A percentile compares a stretch with the other conserved stretches of the same genome.
These are phyloP conservation scores for Exophiala mesophila DNA, from an alignment of 2,329 filamentous ascomycete species.

Conservation along the genomic window DNA sequence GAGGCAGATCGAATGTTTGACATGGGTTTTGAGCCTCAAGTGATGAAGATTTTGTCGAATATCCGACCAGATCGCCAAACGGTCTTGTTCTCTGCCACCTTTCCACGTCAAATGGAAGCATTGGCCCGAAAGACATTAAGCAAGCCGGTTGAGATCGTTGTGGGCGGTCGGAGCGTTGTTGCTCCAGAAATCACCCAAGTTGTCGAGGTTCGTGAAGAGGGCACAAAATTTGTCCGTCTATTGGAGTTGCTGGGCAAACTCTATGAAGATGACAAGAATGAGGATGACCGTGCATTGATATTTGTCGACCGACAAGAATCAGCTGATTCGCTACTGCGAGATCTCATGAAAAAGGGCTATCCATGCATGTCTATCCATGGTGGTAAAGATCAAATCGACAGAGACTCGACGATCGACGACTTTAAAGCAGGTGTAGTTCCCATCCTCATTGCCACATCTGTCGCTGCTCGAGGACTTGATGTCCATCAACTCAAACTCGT, in stretches of 20 bases:
- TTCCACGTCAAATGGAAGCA: slow-evolving; percentile 87
- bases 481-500: slow-evolving; percentile 95
- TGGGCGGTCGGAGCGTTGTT: slow-evolving; percentile 73
- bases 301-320: slow-evolving; percentile 93
- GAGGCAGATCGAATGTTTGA: slow-evolving; percentile 99
- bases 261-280: slow-evolving; percentile 67
- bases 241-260: slow-evolving; percentile 82
- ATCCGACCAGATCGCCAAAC: slow-evolving; percentile 90
- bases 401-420: slow-evolving; percentile 85
- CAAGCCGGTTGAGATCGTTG: slow-evolving; percentile 83
- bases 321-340: slow-evolving; percentile 71
- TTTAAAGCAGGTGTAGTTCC: slow-evolving; percentile 90
- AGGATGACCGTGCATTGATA: slow-evolving; percentile 82
- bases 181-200: slow-evolving; percentile 77
- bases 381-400: slow-evolving; percentile 87
- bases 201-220: slow-evolving; percentile 79
- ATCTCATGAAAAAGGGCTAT: slow-evolving; percentile 77
- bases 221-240: slow-evolving; percentile 75
- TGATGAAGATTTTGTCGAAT: slow-evolving; percentile 92
- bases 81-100: slow-evolving; percentile 92
- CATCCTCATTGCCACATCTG: slow-evolving; percentile 88
- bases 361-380: slow-evolving; percentile 92
- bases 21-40: slow-evolving; percentile 98
- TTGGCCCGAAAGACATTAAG: slow-evolving; percentile 82
- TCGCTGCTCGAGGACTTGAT: slow-evolving; percentile 89